A percentile compares a stretch with the other conserved stretches of the same genome.
These are phyloP conservation scores for Leccinum pellstonianum DNA, from an alignment of 768 basidiomycete genomes.

Conservation along the genomic window DNA sequence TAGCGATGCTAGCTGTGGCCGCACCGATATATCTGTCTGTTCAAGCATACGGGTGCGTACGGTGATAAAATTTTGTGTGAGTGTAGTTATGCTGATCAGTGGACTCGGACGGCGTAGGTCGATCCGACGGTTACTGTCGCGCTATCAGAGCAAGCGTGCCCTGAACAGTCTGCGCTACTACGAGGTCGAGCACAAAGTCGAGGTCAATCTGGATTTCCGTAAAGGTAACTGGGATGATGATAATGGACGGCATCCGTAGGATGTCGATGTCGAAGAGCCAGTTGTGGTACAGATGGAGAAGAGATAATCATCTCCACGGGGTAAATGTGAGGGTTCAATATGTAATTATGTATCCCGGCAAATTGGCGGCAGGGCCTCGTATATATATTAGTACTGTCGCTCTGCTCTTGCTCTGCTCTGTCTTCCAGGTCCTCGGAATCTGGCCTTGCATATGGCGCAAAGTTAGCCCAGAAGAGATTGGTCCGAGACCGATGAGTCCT, in stretches of 20 bases:
- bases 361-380: too few relatives aligned
- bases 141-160: neutral
- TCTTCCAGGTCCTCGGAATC: too few relatives aligned
- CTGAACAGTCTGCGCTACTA: neutral
- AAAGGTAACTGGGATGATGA: neutral
- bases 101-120: neutral
- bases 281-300: neutral
- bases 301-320: too few relatives aligned
- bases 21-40: neutral
- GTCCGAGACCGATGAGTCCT: too few relatives aligned
- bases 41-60: neutral
- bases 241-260: neutral
- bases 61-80: neutral
- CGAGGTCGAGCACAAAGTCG: neutral
- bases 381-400: too few relatives aligned
- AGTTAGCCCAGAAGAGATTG: too few relatives aligned
- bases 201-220: neutral
- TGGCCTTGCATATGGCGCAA: too few relatives aligned
- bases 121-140: neutral
- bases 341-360: neutral
- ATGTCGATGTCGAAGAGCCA: neutral
- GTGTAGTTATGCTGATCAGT: neutral
- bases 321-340: neutral
- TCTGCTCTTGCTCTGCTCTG: too few relatives aligned
- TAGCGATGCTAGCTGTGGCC: neutral